phyloP scores from a whole-genome alignment of 2,329 filamentous ascomycete species.

The Colletotrichum sp. region DNA sequence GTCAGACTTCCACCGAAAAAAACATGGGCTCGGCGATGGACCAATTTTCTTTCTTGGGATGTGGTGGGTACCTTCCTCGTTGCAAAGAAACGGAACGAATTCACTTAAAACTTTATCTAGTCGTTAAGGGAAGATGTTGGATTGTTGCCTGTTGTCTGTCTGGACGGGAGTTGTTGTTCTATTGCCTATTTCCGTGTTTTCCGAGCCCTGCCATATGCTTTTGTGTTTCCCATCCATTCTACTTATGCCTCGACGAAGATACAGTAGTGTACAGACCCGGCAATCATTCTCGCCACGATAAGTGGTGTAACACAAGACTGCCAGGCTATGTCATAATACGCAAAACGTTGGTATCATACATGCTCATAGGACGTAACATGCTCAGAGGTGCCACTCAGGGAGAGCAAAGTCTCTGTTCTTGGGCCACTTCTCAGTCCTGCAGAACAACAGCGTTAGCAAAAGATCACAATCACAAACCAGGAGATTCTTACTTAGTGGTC shows the following conservation, averaged over 20 bases:
- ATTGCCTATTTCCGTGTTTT: not conserved
- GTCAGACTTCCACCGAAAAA: not conserved
- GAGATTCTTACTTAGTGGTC: constrained; percentile 43
- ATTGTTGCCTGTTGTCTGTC: not conserved
- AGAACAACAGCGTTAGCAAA: constrained; percentile 6
- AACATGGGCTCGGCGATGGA: not conserved
- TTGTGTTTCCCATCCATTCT: constrained; percentile 3
- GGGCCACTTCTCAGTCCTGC: constrained; percentile 45
- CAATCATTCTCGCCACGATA: not conserved
- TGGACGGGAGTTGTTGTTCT: constrained; percentile 3
- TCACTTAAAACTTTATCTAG: not conserved
- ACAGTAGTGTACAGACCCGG: not conserved
- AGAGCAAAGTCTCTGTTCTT: constrained; percentile 43
- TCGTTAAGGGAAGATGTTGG: not conserved
- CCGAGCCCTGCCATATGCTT: not conserved
- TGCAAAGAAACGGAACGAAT: not conserved
- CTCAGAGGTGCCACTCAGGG: constrained; percentile 45
- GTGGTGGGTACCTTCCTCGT: not conserved
- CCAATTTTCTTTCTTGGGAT: not conserved
- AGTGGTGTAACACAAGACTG: not conserved
- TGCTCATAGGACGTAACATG: not conserved
- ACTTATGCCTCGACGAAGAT: not conserved
- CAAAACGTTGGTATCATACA: not conserved
- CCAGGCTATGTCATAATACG: not conserved
- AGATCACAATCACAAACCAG: not conserved